phyloP scores from a whole-genome alignment of 164 flowering plant species.

The Magnolia sinica region DNA sequence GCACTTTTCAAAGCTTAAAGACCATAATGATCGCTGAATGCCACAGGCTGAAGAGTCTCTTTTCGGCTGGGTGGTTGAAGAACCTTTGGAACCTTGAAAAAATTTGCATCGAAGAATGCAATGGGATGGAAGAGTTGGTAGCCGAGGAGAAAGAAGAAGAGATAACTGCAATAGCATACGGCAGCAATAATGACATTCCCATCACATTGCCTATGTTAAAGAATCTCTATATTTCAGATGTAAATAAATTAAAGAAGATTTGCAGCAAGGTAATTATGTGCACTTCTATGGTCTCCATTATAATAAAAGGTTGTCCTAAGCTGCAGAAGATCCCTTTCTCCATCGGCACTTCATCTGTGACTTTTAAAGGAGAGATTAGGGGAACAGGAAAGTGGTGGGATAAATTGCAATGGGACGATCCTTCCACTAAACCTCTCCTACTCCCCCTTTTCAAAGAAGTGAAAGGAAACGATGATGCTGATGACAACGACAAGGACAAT shows the following conservation, averaged over 20 bases:
- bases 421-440: background rate
- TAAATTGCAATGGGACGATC: background rate
- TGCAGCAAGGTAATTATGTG: background rate
- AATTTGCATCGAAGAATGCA: fast-evolving
- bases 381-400: background rate
- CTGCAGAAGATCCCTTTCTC: background rate
- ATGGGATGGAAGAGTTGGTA: background rate
- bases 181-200: background rate
- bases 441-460: background rate
- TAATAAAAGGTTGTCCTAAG: background rate
- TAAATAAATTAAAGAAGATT: background rate
- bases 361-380: background rate
- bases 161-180: background rate
- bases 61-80: background rate
- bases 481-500: too few relatives aligned
- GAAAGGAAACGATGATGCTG: conserved; percentile 15
- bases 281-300: background rate
- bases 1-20: background rate
- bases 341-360: background rate
- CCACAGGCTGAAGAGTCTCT: background rate
- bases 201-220: background rate
- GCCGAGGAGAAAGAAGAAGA: background rate
- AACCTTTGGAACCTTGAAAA: background rate
- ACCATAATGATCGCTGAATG: fast-evolving
- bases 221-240: background rate